Evolutionary conservation across 129 eudicot species (phyloP).

Genomic region (Mikania micrantha): DNA sequence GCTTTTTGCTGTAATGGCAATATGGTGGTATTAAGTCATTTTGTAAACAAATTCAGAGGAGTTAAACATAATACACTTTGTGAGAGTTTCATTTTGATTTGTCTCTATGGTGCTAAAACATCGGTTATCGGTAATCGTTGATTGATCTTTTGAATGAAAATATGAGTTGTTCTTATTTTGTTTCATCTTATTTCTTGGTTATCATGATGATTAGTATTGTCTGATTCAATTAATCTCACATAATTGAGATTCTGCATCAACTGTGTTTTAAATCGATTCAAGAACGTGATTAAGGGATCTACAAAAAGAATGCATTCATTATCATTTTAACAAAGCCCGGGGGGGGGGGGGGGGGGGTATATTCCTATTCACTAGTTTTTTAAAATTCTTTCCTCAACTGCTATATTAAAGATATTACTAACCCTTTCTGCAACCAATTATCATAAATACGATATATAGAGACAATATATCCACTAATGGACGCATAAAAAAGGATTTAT

Average conservation of each 20-base stretch:
- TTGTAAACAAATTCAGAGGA: not conserved
- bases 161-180: too few species aligned
- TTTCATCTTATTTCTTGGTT: too few species aligned
- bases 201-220: too few species aligned
- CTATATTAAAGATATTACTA: not conserved
- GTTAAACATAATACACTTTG: not conserved
- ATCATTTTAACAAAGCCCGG: not conserved
- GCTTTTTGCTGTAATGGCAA: slow-evolving; percentile 78
- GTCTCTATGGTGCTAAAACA: too few species aligned
- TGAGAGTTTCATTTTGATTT: too few species aligned
- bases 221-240: too few species aligned
- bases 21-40: not conserved
- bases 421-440: not conserved
- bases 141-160: too few species aligned
- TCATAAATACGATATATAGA: not conserved
- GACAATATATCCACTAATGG: not conserved
- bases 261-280: too few species aligned
- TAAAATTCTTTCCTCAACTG: not conserved
- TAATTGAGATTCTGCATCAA: too few species aligned
- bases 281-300: too few species aligned
- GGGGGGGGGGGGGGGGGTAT: too few species aligned
- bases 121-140: too few species aligned
- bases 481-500: not conserved
- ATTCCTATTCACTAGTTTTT: not conserved
- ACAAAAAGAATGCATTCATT: not conserved